phyloP scores from a whole-genome alignment of 257 asterid genomes.

The Ilex asprella region DNA sequence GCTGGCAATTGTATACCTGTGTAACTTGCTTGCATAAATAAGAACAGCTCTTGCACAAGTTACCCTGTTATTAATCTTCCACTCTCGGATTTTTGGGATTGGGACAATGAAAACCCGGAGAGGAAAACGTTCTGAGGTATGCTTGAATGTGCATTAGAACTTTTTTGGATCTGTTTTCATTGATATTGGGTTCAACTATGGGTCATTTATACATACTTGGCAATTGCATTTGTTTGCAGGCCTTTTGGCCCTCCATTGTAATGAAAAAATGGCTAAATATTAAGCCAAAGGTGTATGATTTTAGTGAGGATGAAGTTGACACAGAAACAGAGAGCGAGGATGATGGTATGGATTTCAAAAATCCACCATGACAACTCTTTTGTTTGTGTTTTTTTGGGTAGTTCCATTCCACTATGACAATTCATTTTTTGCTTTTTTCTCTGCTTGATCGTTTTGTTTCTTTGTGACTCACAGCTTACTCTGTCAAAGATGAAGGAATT shows the following conservation, averaged over 20 bases:
- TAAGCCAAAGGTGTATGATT: conserved; percentile 64
- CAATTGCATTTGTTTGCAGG: conserved; percentile 23
- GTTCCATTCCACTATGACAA: not conserved
- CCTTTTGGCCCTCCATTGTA: conserved; percentile 89
- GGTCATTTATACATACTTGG: no score
- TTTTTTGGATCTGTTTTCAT: not conserved
- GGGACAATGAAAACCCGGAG: conserved; percentile 41
- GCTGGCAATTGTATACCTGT: conserved; percentile 15
- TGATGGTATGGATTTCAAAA: conserved; percentile 43
- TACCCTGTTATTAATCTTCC: conserved; percentile 19
- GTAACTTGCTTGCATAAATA: conserved; percentile 4
- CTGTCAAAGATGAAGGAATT: conserved; percentile 39
- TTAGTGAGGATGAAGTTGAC: conserved; percentile 90
- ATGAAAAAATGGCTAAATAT: conserved; percentile 94
- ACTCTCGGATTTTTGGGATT: conserved; percentile 2
- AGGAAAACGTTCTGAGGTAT: conserved; percentile 60
- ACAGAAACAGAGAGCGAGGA: conserved; percentile 81
- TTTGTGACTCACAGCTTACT: conserved; percentile 31
- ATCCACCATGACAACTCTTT: conserved; percentile 1
- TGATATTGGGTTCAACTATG: no score
- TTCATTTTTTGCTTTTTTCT: conserved; percentile 1
- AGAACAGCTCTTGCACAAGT: conserved; percentile 6
- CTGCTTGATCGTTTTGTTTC: not conserved
- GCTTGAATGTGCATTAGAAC: not conserved
- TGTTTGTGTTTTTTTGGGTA: conserved; percentile 2